Evolutionary conservation across 495 filamentous ascomycete genomes (phyloP), one percentile per base, ranked within the genome.

Genomic region (Thermothielavioides terrestris): DNA sequence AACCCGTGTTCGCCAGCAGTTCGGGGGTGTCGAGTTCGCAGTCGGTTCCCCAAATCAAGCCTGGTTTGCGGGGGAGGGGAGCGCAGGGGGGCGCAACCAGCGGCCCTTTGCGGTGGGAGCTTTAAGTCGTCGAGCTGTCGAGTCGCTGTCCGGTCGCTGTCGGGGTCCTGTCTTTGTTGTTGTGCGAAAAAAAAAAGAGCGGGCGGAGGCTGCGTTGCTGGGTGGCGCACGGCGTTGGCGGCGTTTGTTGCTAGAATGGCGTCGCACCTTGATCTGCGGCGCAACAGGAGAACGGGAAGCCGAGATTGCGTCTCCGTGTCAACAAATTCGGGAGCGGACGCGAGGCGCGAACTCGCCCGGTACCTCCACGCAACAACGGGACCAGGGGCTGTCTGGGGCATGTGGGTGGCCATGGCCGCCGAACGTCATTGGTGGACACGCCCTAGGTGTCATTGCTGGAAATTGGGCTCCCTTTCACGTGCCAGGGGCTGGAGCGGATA

Each of bases 281-380:
- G 23, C 31, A 43, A 40, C 31, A 38, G 27, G 32, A n/a, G n/a
- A 45, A 38, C 39, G 32, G 31, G 32, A 31, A 7, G 37, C 27
- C 20, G 10, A 20, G 42, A 42, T 27, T 48, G 51, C 44, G 52
- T 42, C 40, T 34, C 48, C 36, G 54, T 59, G 63, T 66, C 63
- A 66, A 66, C 63, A 66, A 66, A 61, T 56, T 64, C 55, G 42
- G 49, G 51, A 41, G 46, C 30, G 46, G 57, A 62, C 62, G 62
- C 62, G 57, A 59, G 45, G 55, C 62, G 57, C 59, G 55, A 45
- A 49, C 21, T 35, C 21, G 25, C 7, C 9, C 23, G 10, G 28
- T 31, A 31, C 28, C 14, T 12, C 28, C 28, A 31, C 9, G 28
- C 27, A 28, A 10, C 10, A 5, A 5, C 36, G 18, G 2, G 34